Conservation (phyloP, 1,284 basidiomycete genomes). For the Marasmius oreades region DNA sequence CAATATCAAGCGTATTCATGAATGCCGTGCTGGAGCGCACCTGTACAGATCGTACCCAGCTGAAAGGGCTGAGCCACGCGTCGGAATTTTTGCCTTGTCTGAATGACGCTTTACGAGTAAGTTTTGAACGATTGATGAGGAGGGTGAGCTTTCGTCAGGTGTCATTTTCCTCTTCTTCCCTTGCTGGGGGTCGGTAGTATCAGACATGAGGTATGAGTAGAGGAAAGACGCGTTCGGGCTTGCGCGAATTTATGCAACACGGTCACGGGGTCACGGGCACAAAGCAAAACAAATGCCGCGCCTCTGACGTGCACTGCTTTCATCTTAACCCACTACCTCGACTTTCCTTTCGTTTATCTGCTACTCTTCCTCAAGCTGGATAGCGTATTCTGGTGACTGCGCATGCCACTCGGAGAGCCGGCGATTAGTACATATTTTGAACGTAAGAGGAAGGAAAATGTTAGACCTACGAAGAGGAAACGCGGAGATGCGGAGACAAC, state of each 20-base stretch:
- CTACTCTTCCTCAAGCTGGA: too few species aligned
- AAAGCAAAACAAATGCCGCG: background rate
- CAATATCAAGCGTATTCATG: constrained; percentile 12
- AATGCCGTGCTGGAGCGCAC: constrained; percentile 35
- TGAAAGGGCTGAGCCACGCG: constrained; percentile 80
- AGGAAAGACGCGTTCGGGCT: background rate
- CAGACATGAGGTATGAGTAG: constrained; percentile 20
- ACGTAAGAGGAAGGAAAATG: constrained; percentile 6
- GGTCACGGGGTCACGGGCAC: constrained; percentile 22
- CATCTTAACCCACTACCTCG: background rate
- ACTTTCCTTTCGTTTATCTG: background rate
- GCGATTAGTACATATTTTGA: constrained; percentile 18
- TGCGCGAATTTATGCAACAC: constrained; percentile 4
- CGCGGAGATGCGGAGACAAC: constrained; percentile 6
- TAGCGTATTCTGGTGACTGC: background rate
- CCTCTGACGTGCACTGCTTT: background rate
- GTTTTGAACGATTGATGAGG: constrained; percentile 36
- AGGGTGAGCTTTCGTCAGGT: constrained; percentile 24
- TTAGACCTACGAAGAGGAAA: background rate
- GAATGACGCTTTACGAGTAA: constrained; percentile 87
- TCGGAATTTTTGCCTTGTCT: constrained; percentile 81
- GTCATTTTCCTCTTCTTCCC: constrained; percentile 61
- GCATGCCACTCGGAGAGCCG: constrained; percentile 11
- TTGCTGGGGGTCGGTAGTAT: constrained; percentile 30
- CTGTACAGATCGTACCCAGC: constrained; percentile 96